Percentiles rank a stretch among this genome's conserved stretches.
These are phyloP conservation scores for Penicillium daleae DNA, from an alignment of 495 filamentous ascomycete genomes.

Conservation along the genomic window DNA sequence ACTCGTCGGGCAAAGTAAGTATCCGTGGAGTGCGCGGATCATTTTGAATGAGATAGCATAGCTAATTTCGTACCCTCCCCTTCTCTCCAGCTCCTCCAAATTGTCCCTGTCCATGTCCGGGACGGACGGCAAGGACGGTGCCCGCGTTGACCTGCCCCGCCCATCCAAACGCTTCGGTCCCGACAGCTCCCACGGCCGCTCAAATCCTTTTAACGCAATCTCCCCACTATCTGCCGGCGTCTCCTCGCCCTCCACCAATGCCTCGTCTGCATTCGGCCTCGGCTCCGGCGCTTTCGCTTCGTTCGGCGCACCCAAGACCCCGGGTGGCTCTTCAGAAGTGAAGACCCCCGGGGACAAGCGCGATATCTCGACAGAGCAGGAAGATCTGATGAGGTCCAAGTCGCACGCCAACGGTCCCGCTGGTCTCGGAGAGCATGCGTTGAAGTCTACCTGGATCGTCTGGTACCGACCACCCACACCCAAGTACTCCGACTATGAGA, in stretches of 20 bases:
- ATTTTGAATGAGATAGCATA: too few relatives aligned
- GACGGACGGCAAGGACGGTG: slow-evolving; percentile 59
- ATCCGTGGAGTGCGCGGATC: not conserved
- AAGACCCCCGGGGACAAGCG: slow-evolving; percentile 71
- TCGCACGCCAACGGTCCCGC: slow-evolving; percentile 41
- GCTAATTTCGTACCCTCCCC: not conserved
- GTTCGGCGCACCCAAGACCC: slow-evolving; percentile 91
- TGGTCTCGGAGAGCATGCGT: slow-evolving; percentile 56
- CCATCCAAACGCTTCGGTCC: slow-evolving; percentile 75
- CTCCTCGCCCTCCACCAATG: slow-evolving; percentile 84
- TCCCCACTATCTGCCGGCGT: slow-evolving; percentile 70
- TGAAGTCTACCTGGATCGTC: slow-evolving; percentile 92
- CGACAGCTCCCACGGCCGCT: slow-evolving; percentile 75
- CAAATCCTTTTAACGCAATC: slow-evolving; percentile 84
- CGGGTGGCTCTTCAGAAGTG: slow-evolving; percentile 78
- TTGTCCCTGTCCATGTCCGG: slow-evolving; percentile 83
- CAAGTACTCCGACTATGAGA: slow-evolving; percentile 98
- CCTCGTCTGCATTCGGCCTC: slow-evolving; percentile 90
- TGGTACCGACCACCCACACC: slow-evolving; percentile 95
- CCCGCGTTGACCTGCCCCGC: slow-evolving; percentile 68
- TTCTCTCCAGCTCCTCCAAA: slow-evolving; percentile 70
- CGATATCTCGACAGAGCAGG: slow-evolving; percentile 59
- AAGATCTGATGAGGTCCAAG: slow-evolving; percentile 55
- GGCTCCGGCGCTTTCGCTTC: slow-evolving; percentile 96
- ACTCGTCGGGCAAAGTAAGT: slow-evolving; percentile 89